Conservation (phyloP, 2,329 filamentous ascomycete genomes). For the Pseudogymnoascus sp. region DNA sequence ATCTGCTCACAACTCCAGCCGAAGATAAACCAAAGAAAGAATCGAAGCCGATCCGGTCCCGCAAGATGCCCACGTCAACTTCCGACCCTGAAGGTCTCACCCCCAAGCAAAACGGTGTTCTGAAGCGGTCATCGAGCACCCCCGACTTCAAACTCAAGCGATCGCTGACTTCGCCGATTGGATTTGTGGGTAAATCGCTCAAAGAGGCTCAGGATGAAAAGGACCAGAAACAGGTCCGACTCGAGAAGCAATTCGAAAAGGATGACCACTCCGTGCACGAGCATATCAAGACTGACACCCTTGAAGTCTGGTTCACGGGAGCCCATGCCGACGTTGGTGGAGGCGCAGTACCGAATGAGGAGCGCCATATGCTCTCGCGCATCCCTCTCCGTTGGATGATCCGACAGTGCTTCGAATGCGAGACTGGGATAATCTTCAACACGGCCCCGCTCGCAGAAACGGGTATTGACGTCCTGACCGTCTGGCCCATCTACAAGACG, state of each 20-base stretch:
- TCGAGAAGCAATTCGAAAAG: constrained; percentile 17
- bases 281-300: constrained; percentile 35
- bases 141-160: constrained; percentile 5
- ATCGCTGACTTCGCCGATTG: background rate
- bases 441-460: constrained; percentile 33
- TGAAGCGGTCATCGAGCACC: constrained; percentile 5
- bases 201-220: constrained; percentile 12
- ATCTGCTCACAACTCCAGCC: constrained; percentile 15
- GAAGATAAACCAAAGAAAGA: constrained; percentile 8
- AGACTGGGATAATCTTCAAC: constrained; percentile 39
- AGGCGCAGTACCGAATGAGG: constrained; percentile 35
- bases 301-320: constrained; percentile 39
- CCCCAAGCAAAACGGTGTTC: background rate
- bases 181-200: background rate
- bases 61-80: constrained; percentile 11
- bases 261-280: constrained; percentile 13
- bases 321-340: constrained; percentile 39
- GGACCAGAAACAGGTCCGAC: constrained; percentile 14
- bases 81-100: constrained; percentile 7
- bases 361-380: constrained; percentile 36
- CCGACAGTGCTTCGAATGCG: constrained; percentile 39
- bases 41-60: background rate
- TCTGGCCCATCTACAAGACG: constrained; percentile 34
- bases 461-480: constrained; percentile 35
- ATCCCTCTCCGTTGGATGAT: constrained; percentile 43